These are phyloP conservation scores for Alternaria rosae DNA, from an alignment of 2,329 filamentous ascomycete genomes.

Conservation along the genomic window DNA sequence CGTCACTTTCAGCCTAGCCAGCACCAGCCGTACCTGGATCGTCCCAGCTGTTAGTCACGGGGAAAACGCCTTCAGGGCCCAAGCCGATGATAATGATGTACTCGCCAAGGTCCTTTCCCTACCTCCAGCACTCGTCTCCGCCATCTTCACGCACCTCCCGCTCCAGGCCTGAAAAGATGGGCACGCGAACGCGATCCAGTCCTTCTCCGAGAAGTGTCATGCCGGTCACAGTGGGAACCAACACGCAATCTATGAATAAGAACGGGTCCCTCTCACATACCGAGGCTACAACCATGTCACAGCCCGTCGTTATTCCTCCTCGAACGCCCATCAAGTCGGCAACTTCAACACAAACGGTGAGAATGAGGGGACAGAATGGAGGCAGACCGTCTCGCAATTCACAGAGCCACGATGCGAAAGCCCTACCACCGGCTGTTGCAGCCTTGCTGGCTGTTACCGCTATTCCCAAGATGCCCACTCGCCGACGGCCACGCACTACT, in stretches of 20 bases:
- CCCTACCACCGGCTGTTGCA: constrained; percentile 63
- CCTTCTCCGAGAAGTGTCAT: constrained; percentile 24
- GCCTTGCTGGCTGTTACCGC: constrained; percentile 66
- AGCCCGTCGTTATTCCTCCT: constrained; percentile 53
- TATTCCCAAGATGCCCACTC: constrained; percentile 61
- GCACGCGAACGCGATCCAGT: constrained; percentile 32
- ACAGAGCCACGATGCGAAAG: constrained; percentile 52
- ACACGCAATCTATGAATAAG: constrained; percentile 16
- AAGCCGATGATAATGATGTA: constrained; percentile 49
- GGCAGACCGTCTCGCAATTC: constrained; percentile 34
- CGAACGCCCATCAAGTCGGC: constrained; percentile 41
- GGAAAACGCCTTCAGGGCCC: constrained; percentile 31
- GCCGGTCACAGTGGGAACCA: constrained; percentile 13
- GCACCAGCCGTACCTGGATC: constrained; percentile 22
- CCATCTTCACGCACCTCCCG: constrained; percentile 40
- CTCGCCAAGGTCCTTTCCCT: constrained; percentile 56
- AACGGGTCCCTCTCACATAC: constrained; percentile 11
- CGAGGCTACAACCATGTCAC: constrained; percentile 38
- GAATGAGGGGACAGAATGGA: constrained; percentile 42
- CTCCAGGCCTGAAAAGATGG: constrained; percentile 40
- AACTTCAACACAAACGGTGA: constrained; percentile 42
- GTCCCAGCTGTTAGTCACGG: constrained; percentile 34
- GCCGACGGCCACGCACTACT: constrained; percentile 51
- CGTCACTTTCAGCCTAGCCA: constrained; percentile 38
- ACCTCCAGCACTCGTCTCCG: constrained; percentile 43